Percentiles rank a stretch among this genome's conserved stretches.
Conservation (phyloP, 495 filamentous ascomycete genomes). For the Lasiosphaeria miniovina region DNA sequence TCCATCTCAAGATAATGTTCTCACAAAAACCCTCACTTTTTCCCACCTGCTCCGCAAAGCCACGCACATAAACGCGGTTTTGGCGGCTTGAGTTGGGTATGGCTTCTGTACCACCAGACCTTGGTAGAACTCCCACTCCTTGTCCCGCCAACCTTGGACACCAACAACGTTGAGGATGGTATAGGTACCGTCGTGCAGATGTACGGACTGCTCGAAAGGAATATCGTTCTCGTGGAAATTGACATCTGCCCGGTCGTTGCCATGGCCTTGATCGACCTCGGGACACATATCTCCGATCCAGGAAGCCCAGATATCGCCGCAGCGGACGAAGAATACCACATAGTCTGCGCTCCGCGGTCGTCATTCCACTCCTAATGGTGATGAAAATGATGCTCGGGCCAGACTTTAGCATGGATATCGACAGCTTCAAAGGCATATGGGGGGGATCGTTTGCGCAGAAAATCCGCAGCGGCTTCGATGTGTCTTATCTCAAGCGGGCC, state of each 20-base stretch:
- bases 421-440: slow-evolving; percentile 1
- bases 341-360: not conserved
- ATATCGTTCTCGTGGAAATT: slow-evolving; percentile 5
- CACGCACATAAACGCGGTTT: slow-evolving; percentile 3
- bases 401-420: slow-evolving; percentile 4
- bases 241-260: slow-evolving; percentile 2
- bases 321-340: slow-evolving; percentile 5
- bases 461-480: slow-evolving; percentile 4
- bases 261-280: not conserved
- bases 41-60: slow-evolving; percentile 4
- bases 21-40: slow-evolving; percentile 5
- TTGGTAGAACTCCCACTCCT: slow-evolving; percentile 2
- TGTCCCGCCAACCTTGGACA: slow-evolving; percentile 2
- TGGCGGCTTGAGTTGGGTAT: slow-evolving; percentile 1
- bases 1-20: slow-evolving; percentile 4
- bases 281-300: slow-evolving; percentile 5
- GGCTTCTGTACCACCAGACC: slow-evolving; percentile 1
- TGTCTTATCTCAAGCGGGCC: slow-evolving; percentile 3
- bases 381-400: slow-evolving; percentile 4
- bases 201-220: slow-evolving; percentile 1
- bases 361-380: slow-evolving; percentile 4
- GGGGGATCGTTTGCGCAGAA: not conserved
- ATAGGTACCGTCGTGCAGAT: not conserved
- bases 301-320: slow-evolving; percentile 5
- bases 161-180: slow-evolving; percentile 1